A percentile compares a stretch with the other conserved stretches of the same genome.
These are phyloP conservation scores for Tolypocladium ophioglossoides DNA, from an alignment of 2,329 filamentous ascomycete species.

Conservation along the genomic window DNA sequence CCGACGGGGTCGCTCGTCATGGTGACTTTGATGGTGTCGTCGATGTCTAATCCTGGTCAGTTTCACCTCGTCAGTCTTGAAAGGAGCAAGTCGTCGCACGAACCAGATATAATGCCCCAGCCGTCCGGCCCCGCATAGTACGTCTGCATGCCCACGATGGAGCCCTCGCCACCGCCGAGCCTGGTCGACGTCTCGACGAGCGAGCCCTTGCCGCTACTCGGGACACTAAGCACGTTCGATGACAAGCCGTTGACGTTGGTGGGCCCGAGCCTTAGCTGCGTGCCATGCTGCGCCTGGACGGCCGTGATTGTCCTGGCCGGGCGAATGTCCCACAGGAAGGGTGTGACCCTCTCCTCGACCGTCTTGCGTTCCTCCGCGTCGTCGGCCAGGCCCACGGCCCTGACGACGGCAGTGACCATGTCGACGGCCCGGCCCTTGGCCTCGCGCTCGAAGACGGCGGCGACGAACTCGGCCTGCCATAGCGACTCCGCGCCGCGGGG, in stretches of 20 bases:
- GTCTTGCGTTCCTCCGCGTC: constrained; percentile 47
- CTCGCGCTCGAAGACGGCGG: constrained; percentile 68
- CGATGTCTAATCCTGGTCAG: constrained; percentile 52
- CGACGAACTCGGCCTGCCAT: constrained; percentile 78
- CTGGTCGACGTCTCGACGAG: constrained; percentile 35
- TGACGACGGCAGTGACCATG: constrained; percentile 59
- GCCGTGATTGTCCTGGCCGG: constrained; percentile 60
- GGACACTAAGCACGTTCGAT: constrained; percentile 47
- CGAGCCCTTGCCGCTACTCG: constrained; percentile 33
- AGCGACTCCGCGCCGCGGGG: constrained; percentile 18
- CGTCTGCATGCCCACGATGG: constrained; percentile 55
- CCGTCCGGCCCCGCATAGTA: constrained; percentile 66
- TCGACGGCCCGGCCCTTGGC: constrained; percentile 57
- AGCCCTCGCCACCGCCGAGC: constrained; percentile 40
- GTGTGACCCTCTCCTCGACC: constrained; percentile 58
- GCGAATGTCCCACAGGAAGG: constrained; percentile 68
- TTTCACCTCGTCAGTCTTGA: not conserved
- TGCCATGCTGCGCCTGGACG: constrained; percentile 44
- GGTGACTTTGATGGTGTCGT: constrained; percentile 92
- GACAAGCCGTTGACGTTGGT: constrained; percentile 64
- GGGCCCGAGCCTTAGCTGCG: constrained; percentile 50
- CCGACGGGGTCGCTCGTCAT: constrained; percentile 69
- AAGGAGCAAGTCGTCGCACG: constrained; percentile 7
- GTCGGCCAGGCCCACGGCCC: constrained; percentile 55
- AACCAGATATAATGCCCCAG: constrained; percentile 72